Base-by-base conservation (phyloP, 2,329 filamentous ascomycete genomes). In the Hypoxylon sp. region DNA sequence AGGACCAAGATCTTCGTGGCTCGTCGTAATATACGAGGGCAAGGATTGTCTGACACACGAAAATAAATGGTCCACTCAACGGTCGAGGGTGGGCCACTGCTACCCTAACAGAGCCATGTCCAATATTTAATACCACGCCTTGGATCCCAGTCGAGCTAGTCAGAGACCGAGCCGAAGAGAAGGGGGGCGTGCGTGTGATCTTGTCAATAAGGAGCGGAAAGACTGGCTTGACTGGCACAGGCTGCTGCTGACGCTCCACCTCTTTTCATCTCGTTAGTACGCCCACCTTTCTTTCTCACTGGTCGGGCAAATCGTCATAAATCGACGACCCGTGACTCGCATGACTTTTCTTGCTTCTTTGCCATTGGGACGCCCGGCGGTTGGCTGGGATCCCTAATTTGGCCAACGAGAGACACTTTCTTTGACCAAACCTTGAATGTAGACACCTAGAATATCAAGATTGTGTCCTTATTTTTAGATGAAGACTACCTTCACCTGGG, bases 41-140 rank as follows among this genome's bases (percentile, higher is more conserved):
- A 81, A 80, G 82, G 80, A 80, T 81, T 77, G 80, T 83, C 82
- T 85, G 82, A 85, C 83, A 83, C 83, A 84, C 79, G 77, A 81
- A 79, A 80, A 81, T 79, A 82, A 81, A 78, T 81, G 80, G 79
- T 65, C 72, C 72, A 74, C 70, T 59, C 64, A 72, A 66, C 73
- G 72, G 73, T 70, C 72, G 67, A 74, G 70, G 72, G 74, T 72
- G 73, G 70, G 69, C 72, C 70, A 73, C 61, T 72, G 65, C 69
- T 70, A 73, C 72, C 71, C 69, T 75, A 71, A 66, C 58, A 64
- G 63, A 65, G 51, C 69, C 72, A 73, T 75, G 71, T 71, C 73
- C 71, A 73, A 75, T 74, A 71, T 74, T 67, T 75, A 76, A 74
- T 69, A 72, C 71, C 75, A 76, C 73, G 65, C 71, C 67, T 67